Conservation (phyloP, 305 asterid genomes). For the Coffea humblotiana region DNA sequence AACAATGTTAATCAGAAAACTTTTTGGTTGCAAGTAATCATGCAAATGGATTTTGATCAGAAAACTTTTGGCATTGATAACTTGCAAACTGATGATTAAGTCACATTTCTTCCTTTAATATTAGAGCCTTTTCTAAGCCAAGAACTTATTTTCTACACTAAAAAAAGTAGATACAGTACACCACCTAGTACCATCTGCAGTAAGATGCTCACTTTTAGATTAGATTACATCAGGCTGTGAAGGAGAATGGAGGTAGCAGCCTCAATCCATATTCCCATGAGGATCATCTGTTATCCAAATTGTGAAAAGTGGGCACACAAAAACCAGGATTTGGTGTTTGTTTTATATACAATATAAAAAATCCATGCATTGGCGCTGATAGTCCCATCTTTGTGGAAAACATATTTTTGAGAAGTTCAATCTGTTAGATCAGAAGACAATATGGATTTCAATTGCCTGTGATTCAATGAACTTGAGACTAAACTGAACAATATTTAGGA, state of each 20-base stretch:
- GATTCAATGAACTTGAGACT: too few relatives aligned
- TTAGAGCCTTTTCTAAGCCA: background rate
- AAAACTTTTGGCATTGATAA: background rate
- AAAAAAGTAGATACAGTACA: background rate
- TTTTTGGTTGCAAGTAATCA: background rate
- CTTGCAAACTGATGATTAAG: background rate
- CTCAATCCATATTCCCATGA: background rate
- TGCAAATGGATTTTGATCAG: background rate
- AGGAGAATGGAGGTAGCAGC: background rate
- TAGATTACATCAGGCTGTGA: background rate
- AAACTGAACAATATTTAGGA: background rate
- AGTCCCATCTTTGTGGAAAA: constrained; percentile 8
- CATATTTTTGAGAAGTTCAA: background rate
- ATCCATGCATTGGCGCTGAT: background rate
- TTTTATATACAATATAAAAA: constrained; percentile 3
- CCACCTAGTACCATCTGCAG: background rate
- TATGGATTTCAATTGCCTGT: background rate
- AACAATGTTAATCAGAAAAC: background rate
- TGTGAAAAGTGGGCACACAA: background rate
- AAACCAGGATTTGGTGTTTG: background rate
- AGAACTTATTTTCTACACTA: background rate
- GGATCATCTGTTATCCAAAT: background rate
- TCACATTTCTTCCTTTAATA: background rate
- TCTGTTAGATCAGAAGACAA: background rate
- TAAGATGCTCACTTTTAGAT: background rate